Conservation (phyloP, 305 asterid species). For the Fraxinus velutina region DNA sequence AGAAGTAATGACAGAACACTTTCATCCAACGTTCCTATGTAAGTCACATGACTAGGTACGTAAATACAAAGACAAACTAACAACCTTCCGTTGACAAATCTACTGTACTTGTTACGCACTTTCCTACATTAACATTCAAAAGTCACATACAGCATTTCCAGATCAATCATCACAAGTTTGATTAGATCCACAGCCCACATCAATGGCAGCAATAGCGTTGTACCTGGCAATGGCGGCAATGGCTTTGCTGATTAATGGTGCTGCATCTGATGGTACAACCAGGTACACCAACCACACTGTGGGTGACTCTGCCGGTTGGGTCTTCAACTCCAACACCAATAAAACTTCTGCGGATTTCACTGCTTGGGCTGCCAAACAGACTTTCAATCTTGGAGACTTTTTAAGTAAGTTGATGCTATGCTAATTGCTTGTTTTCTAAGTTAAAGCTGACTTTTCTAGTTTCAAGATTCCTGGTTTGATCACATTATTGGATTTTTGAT, state of each 20-base stretch:
- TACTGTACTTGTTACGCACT: not conserved
- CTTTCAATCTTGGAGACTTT: slow-evolving; percentile 76
- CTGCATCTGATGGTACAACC: slow-evolving; percentile 36
- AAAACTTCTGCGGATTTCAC: slow-evolving; percentile 48
- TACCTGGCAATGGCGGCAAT: not conserved
- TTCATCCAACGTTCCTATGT: not conserved
- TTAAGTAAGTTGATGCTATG: slow-evolving; percentile 43
- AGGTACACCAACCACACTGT: slow-evolving; percentile 69
- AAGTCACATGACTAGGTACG: not conserved
- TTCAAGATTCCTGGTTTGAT: not conserved
- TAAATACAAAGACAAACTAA: not conserved
- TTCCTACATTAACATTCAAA: not conserved
- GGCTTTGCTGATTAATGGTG: slow-evolving; percentile 38
- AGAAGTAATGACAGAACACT: not conserved
- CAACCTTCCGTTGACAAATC: not conserved
- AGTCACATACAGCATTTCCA: not conserved
- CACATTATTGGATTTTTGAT: slow-evolving; percentile 4
- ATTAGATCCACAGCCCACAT: not conserved
- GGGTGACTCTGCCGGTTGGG: slow-evolving; percentile 75
- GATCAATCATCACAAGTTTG: not conserved
- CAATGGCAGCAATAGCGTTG: not conserved
- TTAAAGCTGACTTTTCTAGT: not conserved
- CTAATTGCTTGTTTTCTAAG: not conserved
- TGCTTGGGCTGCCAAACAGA: slow-evolving; percentile 62
- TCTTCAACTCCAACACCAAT: slow-evolving; percentile 51